Base-by-base conservation (phyloP, 2,329 filamentous ascomycete species). In the Monosporascus sp. region DNA sequence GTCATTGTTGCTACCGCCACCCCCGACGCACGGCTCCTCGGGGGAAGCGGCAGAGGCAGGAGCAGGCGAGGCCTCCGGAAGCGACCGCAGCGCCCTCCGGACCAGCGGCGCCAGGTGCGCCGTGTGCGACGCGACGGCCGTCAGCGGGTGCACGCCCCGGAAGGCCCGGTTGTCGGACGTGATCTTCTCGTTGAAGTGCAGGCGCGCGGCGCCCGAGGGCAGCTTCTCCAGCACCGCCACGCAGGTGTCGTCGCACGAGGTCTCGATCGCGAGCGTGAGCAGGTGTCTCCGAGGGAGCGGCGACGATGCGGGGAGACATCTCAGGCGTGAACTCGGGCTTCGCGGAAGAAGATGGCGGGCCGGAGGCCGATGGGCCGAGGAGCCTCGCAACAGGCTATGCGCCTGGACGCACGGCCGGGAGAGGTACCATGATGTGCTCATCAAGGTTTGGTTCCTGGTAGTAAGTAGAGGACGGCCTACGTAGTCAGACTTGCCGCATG, bases 191-290 rank as follows among this genome's bases (percentile, higher is more conserved):
- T 96, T 86, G 74, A 90, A 95, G 61, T 88, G 83, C 3, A 96
- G 78, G 6, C 72, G 75, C 9, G 87, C 83, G 47, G 69, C 52
- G 50, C 61, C 63, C 8, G 45, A 49, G 6, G 52, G 15, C 49
- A 59, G 63, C 61, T 84, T 86, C 51, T 89, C 82, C 39, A 97
- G 77, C 47, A 97, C 72, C 31, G 93, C 88, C 20, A 97, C 91
- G 53, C 88, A 92, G 1, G 92, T 96, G 74, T 97, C 93, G 72
- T 97, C 93, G 77, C 93, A 94, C 3, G 88, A 91, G 9, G 87
- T 88, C 69, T 94, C 89, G 65, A 94, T 91, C 50, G 88, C 88
- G 48, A 93, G 79, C 5, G 81, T 84, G 18, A 80, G 66, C 53
- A 82, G 74, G 41, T 55, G 57, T 25, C 70, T 71, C 18, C 55